Base-by-base conservation (phyloP, 192 early-diverging fungal genomes). In the Lunasporangiospora selenospora region DNA sequence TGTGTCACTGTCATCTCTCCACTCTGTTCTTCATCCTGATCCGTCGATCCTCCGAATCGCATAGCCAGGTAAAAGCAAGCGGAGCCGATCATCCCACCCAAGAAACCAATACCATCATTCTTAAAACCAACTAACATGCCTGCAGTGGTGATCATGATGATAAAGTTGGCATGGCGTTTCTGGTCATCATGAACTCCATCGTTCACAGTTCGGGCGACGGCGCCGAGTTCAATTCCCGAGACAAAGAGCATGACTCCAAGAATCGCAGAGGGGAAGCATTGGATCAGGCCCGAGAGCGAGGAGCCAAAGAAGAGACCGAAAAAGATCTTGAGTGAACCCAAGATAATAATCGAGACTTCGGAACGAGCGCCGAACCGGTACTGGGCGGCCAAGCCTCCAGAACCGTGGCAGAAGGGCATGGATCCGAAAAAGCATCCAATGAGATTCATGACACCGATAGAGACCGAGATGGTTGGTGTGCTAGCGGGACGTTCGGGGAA, bases 301-400 rank as follows among this genome's bases (percentile, higher is more conserved):
- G 80, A 81, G 41, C 92, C 90, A 80, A 93, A 90, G 29, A 92
- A 52, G 12, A 92, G 77, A 27, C 91, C 93, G 9, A 88, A 13
- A 1, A 88, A 16, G 9, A 95, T 76, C 62, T 95, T 95, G 73
- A 79, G 38, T 6, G 75, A 45, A 19, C 93, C 93, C 18, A 95
- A 78, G 44, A 91, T 43, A 42, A 90, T 79, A 50, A 95, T 76
- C 41, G 88, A 88, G 27, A 88, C 77, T 53, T 85, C 90, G 1
- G 90, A 85, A 52, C 93, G 85, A 12, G 93, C 92, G 43, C 93
- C 93, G 76, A 95, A 95, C 13, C 91, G 87, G 65, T 93, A 92
- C 76, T 95, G 93, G 11, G 86, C 93, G n/a, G 91, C 91, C 30
- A 95, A 77, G 6, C 93, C 93, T 30, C 93, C 93, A 46, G 89